Base-by-base conservation (phyloP, 345 rosid genomes). In the Eutrema heterophyllum region DNA sequence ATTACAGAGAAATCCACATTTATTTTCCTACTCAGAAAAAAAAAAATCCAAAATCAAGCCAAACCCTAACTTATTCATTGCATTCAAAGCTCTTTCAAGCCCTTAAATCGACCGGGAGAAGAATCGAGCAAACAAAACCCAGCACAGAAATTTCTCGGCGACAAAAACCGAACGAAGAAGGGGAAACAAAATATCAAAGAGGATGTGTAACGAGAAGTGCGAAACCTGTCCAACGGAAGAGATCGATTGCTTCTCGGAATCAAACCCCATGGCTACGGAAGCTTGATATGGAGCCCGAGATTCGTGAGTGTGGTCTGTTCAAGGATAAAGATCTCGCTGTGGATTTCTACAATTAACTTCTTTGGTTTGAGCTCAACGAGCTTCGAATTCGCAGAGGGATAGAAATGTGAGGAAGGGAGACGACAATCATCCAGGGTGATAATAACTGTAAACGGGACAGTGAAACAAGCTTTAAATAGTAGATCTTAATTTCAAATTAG, bases 191-290 rank as follows among this genome's bases (percentile, higher is more conserved):
- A 24, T 9, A 4, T n/a, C 26, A 14, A 51, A 38, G 54, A 35
- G 18, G 15, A 45, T 32, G 71, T 32, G 9, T 35, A 56, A 53
- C 32, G 62, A 65, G 9, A 68, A 40, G 27, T 11, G 9, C 1
- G 61, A 50, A 72, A 88, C 87, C 94, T 83, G 88, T 72, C 24
- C 70, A 45, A 72, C 27, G 55, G 87, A 83, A 58, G 81, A 70
- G 36, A 81, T 63, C 32, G 77, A 62, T 69, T 67, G 68, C 32
- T 76, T 84, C 80, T 86, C 86, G 41, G 80, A 69, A 81, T 85
- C 93, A 41, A 86, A 73, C 43, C 73, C 83, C 93, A 90, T 88
- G 44, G 67, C 29, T 39, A 44, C 4, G 58, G 48, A 70, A 75
- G 69, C 69, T 75, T 50, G 73, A 33, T 30, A n/a, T 13, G 46